Evolutionary conservation across 768 basidiomycete species (phyloP).

Genomic region (Agrocybe chaxingu): DNA sequence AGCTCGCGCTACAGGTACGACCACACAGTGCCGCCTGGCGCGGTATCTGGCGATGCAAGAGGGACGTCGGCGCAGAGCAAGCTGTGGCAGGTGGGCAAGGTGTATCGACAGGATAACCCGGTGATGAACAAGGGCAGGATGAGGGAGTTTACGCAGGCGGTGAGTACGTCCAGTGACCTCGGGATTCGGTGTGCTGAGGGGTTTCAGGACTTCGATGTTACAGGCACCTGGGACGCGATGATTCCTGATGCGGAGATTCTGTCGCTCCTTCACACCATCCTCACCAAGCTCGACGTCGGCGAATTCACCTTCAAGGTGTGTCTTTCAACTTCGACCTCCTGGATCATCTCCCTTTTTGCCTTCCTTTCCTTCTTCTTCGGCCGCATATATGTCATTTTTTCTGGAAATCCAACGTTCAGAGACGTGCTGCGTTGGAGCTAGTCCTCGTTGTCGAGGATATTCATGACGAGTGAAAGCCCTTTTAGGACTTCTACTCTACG

Average conservation of each 20-base stretch:
- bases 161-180: constrained; percentile 29
- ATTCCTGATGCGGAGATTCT: constrained; percentile 94
- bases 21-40: constrained; percentile 94
- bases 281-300: constrained; percentile 83
- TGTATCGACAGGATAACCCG: constrained; percentile 93
- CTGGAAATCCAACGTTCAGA: no score
- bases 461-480: no score
- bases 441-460: no score
- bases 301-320: constrained; percentile 90
- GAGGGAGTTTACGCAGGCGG: constrained; percentile 98
- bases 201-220: constrained; percentile 91
- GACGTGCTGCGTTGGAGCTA: no score
- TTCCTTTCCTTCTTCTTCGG: no score
- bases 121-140: constrained; percentile 98
- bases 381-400: no score
- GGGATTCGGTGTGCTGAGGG: background rate
- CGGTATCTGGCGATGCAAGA: constrained; percentile 96
- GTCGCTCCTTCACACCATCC: constrained; percentile 74
- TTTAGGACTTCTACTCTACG: no score
- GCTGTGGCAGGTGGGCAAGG: constrained; percentile 98
- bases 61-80: constrained; percentile 72
- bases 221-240: constrained; percentile 93
- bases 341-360: no score
- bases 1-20: constrained; percentile 94
- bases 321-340: background rate